These are phyloP conservation scores for Stemphylium beticola DNA, from an alignment of 2,329 filamentous ascomycete species.

Conservation along the genomic window DNA sequence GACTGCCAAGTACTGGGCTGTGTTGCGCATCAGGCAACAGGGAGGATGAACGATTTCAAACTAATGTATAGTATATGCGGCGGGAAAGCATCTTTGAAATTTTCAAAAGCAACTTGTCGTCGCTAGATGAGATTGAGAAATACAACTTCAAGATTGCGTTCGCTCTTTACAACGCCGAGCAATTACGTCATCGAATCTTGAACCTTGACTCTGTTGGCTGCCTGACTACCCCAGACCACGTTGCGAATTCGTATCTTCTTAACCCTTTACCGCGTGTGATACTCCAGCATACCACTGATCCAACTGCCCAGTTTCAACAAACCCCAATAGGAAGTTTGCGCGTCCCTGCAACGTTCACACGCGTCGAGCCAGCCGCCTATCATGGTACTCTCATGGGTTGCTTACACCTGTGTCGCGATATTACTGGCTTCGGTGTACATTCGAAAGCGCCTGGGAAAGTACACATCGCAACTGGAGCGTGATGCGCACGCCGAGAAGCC, in stretches of 20 bases:
- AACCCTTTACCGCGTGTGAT: no score
- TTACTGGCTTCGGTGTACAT: constrained; percentile 9
- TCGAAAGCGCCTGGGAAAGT: constrained; percentile 13
- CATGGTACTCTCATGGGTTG: constrained; percentile 9
- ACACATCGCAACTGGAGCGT: constrained; percentile 15
- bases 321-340: not conserved
- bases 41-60: no score
- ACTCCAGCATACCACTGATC: not conserved
- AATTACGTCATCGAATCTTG: not conserved
- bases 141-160: not conserved
- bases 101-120: no score
- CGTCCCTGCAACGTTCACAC: not conserved
- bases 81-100: no score
- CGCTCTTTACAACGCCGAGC: not conserved
- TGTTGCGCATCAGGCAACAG: no score
- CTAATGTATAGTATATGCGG: no score
- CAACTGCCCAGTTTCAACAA: not conserved
- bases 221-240: not conserved
- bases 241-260: no score
- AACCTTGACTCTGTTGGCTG: not conserved
- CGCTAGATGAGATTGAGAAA: no score
- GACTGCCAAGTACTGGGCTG: no score
- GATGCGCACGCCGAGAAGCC: constrained; percentile 18
- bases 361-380: not conserved
- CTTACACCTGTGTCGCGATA: constrained; percentile 2